phyloP scores from a whole-genome alignment of 2,329 filamentous ascomycete species.

The Exserohilum turcica region DNA sequence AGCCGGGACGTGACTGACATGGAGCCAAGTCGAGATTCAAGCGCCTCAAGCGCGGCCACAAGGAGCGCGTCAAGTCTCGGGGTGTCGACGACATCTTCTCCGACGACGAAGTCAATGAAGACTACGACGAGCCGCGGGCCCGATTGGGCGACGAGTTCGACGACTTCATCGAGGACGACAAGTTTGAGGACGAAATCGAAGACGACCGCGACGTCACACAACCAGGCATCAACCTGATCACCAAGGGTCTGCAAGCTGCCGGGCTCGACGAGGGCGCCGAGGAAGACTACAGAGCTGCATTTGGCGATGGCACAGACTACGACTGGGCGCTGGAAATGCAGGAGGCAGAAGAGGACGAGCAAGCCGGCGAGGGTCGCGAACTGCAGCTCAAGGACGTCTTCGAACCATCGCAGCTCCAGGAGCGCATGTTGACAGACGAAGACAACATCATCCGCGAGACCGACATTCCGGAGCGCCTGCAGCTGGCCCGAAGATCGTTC shows the following conservation, averaged over 20 bases:
- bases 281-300: conserved; percentile 95
- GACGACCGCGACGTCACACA: conserved; percentile 83
- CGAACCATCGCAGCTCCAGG: conserved; percentile 90
- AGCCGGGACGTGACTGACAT: conserved; percentile 20
- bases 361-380: conserved; percentile 77
- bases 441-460: conserved; percentile 88
- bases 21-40: conserved; percentile 81
- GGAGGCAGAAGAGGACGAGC: conserved; percentile 78
- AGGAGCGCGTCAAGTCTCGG: conserved; percentile 68
- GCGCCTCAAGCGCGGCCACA: conserved; percentile 88
- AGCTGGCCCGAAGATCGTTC: conserved; percentile 88
- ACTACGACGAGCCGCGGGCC: conserved; percentile 50
- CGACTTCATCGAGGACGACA: conserved; percentile 97
- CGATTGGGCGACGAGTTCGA: conserved; percentile 47
- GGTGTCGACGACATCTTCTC: conserved; percentile 93
- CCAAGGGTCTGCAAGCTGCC: conserved; percentile 75
- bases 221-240: conserved; percentile 71
- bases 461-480: conserved; percentile 93
- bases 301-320: conserved; percentile 94
- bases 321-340: conserved; percentile 91
- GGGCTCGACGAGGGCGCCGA: conserved; percentile 90
- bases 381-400: conserved; percentile 98
- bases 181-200: conserved; percentile 79
- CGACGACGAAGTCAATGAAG: conserved; percentile 80
- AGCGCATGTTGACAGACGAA: conserved; percentile 93